A percentile compares a stretch with the other conserved stretches of the same genome.
Evolutionary conservation across 164 flowering plant genomes (phyloP).

Genomic region (Malania oleifera): DNA sequence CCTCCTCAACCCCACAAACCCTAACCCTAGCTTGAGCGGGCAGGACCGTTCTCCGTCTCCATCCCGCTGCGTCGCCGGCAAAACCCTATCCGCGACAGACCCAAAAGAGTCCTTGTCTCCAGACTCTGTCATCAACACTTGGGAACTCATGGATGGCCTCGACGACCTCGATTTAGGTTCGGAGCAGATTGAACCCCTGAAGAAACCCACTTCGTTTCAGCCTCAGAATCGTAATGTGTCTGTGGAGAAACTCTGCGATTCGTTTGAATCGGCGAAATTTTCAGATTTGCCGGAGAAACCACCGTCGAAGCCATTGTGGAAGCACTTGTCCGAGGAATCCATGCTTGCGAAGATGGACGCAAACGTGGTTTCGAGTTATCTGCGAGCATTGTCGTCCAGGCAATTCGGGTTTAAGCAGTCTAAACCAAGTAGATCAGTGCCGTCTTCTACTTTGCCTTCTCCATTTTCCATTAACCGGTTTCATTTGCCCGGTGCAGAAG

Average conservation of each 20-base stretch:
- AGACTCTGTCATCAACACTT: conserved; percentile 70
- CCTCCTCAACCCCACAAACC: conserved; percentile 24
- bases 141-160: conserved; percentile 89
- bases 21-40: conserved; percentile 7
- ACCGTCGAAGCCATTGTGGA: conserved; percentile 62
- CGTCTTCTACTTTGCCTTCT: conserved; percentile 22
- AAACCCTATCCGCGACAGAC: conserved; percentile 7
- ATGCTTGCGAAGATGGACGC: conserved; percentile 66
- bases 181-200: too few relatives aligned
- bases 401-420: conserved; percentile 24
- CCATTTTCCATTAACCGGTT: conserved; percentile 7
- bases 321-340: conserved; percentile 76
- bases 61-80: neutral
- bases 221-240: conserved; percentile 10
- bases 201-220: conserved; percentile 7
- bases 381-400: conserved; percentile 39
- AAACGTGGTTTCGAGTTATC: conserved; percentile 49
- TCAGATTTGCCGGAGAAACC: conserved; percentile 5
- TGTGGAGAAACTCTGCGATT: conserved; percentile 15
- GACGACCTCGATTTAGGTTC: conserved; percentile 38
- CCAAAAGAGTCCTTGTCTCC: conserved; percentile 33
- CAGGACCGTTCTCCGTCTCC: conserved; percentile 6
- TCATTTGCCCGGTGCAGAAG: conserved; percentile 31
- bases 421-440: conserved; percentile 11
- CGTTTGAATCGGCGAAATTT: conserved; percentile 8